Percentiles rank a stretch among this genome's conserved stretches.
phyloP scores from a whole-genome alignment of 371 early-diverging fungal genomes.

The Mucor ambiguus region DNA sequence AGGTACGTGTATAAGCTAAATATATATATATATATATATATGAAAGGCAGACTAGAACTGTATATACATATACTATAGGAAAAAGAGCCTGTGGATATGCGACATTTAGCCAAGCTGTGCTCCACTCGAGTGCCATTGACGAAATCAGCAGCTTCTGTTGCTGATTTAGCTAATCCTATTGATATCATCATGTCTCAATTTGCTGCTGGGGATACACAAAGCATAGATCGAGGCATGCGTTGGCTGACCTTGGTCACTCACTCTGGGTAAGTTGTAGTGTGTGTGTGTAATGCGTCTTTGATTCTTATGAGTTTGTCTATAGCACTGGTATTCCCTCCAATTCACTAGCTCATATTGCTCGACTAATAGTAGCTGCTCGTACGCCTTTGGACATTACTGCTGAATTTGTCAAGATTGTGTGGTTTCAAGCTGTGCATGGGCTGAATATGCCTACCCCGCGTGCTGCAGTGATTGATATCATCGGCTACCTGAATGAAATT shows the following conservation, averaged over 20 bases:
- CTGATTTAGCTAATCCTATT: slow-evolving; percentile 27
- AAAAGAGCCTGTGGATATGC: slow-evolving; percentile 35
- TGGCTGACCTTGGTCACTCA: slow-evolving; percentile 50
- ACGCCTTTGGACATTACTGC: slow-evolving; percentile 33
- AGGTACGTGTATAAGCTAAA: slow-evolving; percentile 16
- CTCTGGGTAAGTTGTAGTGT: slow-evolving; percentile 39
- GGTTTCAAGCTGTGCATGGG: slow-evolving; percentile 52
- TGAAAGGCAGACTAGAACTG: too few relatives aligned
- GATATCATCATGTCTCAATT: slow-evolving; percentile 41
- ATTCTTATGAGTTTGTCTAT: neutral
- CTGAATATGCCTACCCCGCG: slow-evolving; percentile 33
- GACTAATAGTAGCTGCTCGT: slow-evolving; percentile 30
- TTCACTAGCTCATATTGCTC: slow-evolving; percentile 40
- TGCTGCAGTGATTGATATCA: slow-evolving; percentile 40
- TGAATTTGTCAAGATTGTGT: slow-evolving; percentile 45
- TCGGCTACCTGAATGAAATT: slow-evolving; percentile 46
- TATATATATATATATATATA: too few relatives aligned
- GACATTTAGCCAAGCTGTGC: slow-evolving; percentile 37
- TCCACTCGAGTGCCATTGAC: slow-evolving; percentile 15
- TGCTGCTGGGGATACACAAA: slow-evolving; percentile 23
- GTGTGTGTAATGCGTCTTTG: too few relatives aligned
- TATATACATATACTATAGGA: slow-evolving; percentile 16
- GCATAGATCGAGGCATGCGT: slow-evolving; percentile 43
- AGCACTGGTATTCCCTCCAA: slow-evolving; percentile 49
- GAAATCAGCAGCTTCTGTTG: slow-evolving; percentile 1